Evolutionary conservation across 2,329 filamentous ascomycete species (phyloP).

Genomic region (Alternaria ventricosa): DNA sequence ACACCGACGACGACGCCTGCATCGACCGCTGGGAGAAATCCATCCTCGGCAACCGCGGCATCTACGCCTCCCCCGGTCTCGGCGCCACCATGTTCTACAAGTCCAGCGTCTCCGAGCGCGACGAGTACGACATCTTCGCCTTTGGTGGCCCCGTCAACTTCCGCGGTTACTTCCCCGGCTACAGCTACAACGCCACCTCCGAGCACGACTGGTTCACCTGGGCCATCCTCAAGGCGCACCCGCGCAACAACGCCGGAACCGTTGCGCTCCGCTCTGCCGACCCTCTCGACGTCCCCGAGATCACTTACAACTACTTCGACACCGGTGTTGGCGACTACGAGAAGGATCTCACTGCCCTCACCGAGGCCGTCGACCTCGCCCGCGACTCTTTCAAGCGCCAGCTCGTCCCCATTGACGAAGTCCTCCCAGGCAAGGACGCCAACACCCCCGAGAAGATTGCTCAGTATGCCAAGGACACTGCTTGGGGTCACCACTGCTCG

Average conservation of each 20-base stretch:
- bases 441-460: slow-evolving; percentile 40
- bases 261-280: slow-evolving; percentile 67
- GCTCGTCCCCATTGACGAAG: slow-evolving; percentile 50
- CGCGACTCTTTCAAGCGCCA: slow-evolving; percentile 50
- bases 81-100: slow-evolving; percentile 57
- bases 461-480: slow-evolving; percentile 39
- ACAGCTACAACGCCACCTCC: slow-evolving; percentile 59
- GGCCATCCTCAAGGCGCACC: slow-evolving; percentile 67
- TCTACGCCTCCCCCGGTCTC: slow-evolving; percentile 59
- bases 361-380: slow-evolving; percentile 61
- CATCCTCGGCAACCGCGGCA: slow-evolving; percentile 54
- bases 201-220: slow-evolving; percentile 59
- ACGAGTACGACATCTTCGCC: slow-evolving; percentile 62
- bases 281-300: slow-evolving; percentile 68
- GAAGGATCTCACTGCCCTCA: slow-evolving; percentile 62
- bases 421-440: slow-evolving; percentile 58
- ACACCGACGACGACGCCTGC: slow-evolving; percentile 54
- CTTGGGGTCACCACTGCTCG: slow-evolving; percentile 61
- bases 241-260: slow-evolving; percentile 66
- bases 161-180: slow-evolving; percentile 62
- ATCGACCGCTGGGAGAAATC: slow-evolving; percentile 52
- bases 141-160: slow-evolving; percentile 63
- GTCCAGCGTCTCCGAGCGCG: slow-evolving; percentile 52
- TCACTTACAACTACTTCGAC: slow-evolving; percentile 55
- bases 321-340: slow-evolving; percentile 65